These are phyloP conservation scores for Trypanosoma platydactyli DNA, from an alignment of 208 protist species.

Conservation along the genomic window DNA sequence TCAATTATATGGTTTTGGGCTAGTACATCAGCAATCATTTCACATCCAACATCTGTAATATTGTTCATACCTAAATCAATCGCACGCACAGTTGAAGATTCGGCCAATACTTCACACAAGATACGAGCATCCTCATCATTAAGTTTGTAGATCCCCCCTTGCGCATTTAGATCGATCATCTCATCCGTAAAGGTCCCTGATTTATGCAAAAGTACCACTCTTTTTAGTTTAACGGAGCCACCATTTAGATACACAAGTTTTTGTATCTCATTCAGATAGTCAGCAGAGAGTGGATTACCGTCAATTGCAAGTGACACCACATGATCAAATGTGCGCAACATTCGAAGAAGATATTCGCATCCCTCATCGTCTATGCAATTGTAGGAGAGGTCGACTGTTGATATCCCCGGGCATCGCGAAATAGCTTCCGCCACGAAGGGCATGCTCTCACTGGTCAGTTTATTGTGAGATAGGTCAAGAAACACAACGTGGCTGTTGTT, in stretches of 20 bases:
- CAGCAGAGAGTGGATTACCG: constrained; percentile 57
- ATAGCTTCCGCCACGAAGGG: constrained; percentile 66
- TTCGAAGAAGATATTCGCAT: constrained; percentile 43
- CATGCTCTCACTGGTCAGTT: constrained; percentile 52
- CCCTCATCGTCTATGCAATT: constrained; percentile 76
- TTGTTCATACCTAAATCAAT: constrained; percentile 78
- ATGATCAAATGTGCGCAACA: constrained; percentile 43
- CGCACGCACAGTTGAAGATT: constrained; percentile 44
- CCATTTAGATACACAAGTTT: constrained; percentile 74
- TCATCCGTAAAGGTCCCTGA: constrained; percentile 40
- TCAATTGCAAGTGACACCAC: constrained; percentile 42
- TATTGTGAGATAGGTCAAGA: constrained; percentile 69
- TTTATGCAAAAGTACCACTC: constrained; percentile 45
- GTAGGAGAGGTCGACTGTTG: constrained; percentile 57
- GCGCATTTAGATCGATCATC: constrained; percentile 68
- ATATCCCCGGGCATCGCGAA: constrained; percentile 45
- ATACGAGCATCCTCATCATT: constrained; percentile 67
- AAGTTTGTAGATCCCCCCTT: constrained; percentile 41
- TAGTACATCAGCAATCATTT: constrained; percentile 77
- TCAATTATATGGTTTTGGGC: constrained; percentile 70
- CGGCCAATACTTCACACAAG: constrained; percentile 52
- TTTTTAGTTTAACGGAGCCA: constrained; percentile 66
- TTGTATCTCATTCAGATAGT: constrained; percentile 41
- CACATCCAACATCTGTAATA: constrained; percentile 71
- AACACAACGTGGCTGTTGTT: constrained; percentile 43